A percentile compares a stretch with the other conserved stretches of the same genome.
Conservation (phyloP, 768 basidiomycete genomes). For the Mrakia blollopis region DNA sequence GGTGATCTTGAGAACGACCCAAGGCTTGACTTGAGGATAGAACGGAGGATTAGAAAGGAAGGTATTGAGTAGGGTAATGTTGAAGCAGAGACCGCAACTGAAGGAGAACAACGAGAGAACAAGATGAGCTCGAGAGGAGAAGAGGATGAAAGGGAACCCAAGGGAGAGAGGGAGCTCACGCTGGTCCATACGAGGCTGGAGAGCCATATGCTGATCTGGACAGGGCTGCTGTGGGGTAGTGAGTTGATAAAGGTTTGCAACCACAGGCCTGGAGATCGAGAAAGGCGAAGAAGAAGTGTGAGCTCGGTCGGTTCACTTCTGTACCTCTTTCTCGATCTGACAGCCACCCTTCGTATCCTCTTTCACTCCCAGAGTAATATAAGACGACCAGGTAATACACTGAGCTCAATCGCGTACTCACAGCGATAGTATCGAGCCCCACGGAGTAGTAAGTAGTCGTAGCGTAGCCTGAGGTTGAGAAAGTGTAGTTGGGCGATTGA, state of each 20-base stretch:
- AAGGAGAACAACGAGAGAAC: background rate
- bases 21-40: conserved; percentile 48
- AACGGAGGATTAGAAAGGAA: conserved; percentile 65
- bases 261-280: background rate
- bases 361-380: no score
- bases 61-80: conserved; percentile 66
- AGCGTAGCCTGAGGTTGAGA: background rate
- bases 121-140: background rate
- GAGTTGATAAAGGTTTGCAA: background rate
- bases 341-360: no score
- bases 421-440: background rate
- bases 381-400: no score
- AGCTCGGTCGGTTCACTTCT: no score
- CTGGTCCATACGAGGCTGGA: background rate
- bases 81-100: conserved; percentile 69
- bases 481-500: background rate
- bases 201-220: background rate
- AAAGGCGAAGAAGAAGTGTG: background rate
- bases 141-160: background rate
- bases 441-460: background rate
- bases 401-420: no score
- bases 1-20: conserved; percentile 59
- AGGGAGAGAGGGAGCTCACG: background rate
- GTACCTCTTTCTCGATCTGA: no score
- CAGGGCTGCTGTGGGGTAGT: background rate